phyloP scores from a whole-genome alignment of 345 rosid genomes.

The Hypericum perforatum region DNA sequence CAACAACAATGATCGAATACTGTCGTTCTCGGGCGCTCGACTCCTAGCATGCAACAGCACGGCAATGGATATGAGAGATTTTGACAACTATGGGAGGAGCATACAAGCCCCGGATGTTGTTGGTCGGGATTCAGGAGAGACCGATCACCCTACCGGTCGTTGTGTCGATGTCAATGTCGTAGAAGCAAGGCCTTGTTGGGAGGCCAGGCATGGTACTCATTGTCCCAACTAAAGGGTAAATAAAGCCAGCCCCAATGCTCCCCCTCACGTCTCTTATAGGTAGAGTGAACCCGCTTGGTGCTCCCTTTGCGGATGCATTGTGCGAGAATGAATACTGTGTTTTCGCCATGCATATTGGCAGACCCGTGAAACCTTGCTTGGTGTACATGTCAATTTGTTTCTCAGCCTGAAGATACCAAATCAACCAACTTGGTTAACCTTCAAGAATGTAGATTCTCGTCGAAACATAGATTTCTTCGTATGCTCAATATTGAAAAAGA shows the following conservation, averaged over 20 bases:
- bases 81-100: too few species aligned
- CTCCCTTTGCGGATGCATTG: slow-evolving; percentile 73
- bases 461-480: too few species aligned
- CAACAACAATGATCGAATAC: too few species aligned
- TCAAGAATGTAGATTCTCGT: too few species aligned
- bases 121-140: slow-evolving; percentile 39
- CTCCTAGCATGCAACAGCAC: too few species aligned
- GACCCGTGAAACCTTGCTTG: slow-evolving; percentile 71
- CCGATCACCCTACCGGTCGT: slow-evolving; percentile 80
- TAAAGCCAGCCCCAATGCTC: slow-evolving; percentile 96
- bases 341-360: slow-evolving; percentile 99
- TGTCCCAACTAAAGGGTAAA: slow-evolving; percentile 88
- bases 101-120: too few species aligned
- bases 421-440: too few species aligned
- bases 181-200: slow-evolving; percentile 95
- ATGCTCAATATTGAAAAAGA: not conserved
- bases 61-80: too few species aligned
- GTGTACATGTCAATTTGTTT: slow-evolving; percentile 93
- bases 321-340: slow-evolving; percentile 94
- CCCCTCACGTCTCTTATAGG: slow-evolving; percentile 94
- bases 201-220: slow-evolving; percentile 99
- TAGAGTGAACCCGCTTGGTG: slow-evolving; percentile 68
- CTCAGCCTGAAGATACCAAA: slow-evolving; percentile 58
- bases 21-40: too few species aligned
- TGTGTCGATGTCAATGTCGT: slow-evolving; percentile 77